These are phyloP conservation scores for Arachis stenosperma DNA, from an alignment of 306 rosid species.

Conservation along the genomic window DNA sequence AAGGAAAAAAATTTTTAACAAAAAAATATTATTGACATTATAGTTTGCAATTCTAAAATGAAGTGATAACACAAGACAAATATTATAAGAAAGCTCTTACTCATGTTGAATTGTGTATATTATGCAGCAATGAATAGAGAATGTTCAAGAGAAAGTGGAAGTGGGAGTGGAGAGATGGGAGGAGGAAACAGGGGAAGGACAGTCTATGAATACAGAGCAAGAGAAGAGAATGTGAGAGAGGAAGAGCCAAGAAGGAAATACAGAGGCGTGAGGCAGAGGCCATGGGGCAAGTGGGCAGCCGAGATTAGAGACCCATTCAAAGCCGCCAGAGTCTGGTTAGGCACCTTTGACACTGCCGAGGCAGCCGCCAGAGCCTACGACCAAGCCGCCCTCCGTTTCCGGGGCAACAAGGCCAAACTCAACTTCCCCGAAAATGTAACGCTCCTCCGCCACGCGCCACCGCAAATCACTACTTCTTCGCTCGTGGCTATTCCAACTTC, in stretches of 20 bases:
- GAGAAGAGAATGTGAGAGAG: conserved; percentile 21
- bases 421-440: conserved; percentile 69
- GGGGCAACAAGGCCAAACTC: conserved; percentile 75
- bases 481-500: conserved; percentile 50
- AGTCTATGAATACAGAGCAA: conserved; percentile 53
- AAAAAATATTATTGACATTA: too few relatives aligned
- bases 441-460: conserved; percentile 37
- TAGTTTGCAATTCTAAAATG: too few relatives aligned
- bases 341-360: conserved; percentile 67
- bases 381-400: conserved; percentile 65
- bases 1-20: too few relatives aligned
- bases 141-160: conserved; percentile 28
- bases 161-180: neutral
- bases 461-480: conserved; percentile 21
- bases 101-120: neutral
- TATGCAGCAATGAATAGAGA: conserved; percentile 29
- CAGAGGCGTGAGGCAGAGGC: conserved; percentile 77
- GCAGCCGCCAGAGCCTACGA: conserved; percentile 71
- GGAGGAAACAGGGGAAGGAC: neutral
- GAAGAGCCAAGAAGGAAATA: conserved; percentile 52
- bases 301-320: conserved; percentile 73
- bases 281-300: conserved; percentile 84
- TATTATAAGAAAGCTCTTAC: neutral
- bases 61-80: too few relatives aligned
- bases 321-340: conserved; percentile 72